Percentiles rank a stretch among this genome's conserved stretches.
These are phyloP conservation scores for Aaosphaeria pasadenensis DNA, from an alignment of 2,329 filamentous ascomycete species.

Conservation along the genomic window DNA sequence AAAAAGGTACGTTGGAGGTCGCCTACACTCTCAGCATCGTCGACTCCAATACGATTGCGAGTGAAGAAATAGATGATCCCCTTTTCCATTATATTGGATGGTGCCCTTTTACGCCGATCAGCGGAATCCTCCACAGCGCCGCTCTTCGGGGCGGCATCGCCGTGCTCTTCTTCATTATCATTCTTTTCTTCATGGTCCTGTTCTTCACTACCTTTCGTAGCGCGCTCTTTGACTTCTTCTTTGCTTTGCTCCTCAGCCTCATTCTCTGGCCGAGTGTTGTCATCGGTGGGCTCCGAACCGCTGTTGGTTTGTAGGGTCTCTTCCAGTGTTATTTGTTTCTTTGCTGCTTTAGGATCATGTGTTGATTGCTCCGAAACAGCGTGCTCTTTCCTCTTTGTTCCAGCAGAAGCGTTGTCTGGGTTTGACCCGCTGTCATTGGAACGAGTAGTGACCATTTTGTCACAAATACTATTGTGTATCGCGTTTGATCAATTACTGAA, in stretches of 20 bases:
- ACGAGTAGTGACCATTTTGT: slow-evolving; percentile 26
- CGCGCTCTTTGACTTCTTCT: not conserved
- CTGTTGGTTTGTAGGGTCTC: slow-evolving; percentile 46
- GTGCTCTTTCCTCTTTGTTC: slow-evolving; percentile 40
- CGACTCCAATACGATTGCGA: slow-evolving; percentile 70
- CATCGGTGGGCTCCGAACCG: slow-evolving; percentile 16
- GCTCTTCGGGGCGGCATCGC: not conserved
- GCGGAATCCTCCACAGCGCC: not conserved
- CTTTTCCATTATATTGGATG: slow-evolving; percentile 74
- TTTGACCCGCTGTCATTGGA: slow-evolving; percentile 2
- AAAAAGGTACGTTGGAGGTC: slow-evolving; percentile 80
- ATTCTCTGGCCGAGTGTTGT: slow-evolving; percentile 22
- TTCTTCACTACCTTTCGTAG: not conserved
- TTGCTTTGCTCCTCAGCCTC: slow-evolving; percentile 18
- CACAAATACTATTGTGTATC: no score
- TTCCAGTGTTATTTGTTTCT: slow-evolving; percentile 54
- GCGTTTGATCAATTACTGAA: no score
- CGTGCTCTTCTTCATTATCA: not conserved
- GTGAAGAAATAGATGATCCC: slow-evolving; percentile 91
- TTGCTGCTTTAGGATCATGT: slow-evolving; percentile 41
- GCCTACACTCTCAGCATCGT: slow-evolving; percentile 64
- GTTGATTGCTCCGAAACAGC: slow-evolving; percentile 38
- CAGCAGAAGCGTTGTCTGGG: slow-evolving; percentile 15
- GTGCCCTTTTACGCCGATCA: slow-evolving; percentile 30
- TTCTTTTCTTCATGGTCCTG: not conserved